These are phyloP conservation scores for Viridothelium virens DNA, from an alignment of 495 filamentous ascomycete species.

Conservation along the genomic window DNA sequence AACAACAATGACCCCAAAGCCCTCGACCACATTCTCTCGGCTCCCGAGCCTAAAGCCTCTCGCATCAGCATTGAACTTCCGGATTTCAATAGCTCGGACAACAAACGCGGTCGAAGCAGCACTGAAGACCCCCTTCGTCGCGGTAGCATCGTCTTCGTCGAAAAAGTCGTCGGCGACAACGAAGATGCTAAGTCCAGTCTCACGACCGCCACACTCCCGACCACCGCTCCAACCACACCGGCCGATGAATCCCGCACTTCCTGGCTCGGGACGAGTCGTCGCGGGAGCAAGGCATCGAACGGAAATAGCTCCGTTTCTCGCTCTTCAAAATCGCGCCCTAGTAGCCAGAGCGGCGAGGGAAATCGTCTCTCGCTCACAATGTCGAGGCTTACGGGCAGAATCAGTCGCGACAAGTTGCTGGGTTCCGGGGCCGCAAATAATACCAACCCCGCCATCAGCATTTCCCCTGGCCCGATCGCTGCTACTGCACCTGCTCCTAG, in stretches of 20 bases:
- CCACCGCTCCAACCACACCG: constrained; percentile 21
- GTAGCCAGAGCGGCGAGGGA: constrained; percentile 8
- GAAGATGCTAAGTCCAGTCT: constrained; percentile 18
- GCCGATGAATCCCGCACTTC: constrained; percentile 19
- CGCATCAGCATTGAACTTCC: constrained; percentile 16
- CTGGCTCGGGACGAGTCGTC: constrained; percentile 15
- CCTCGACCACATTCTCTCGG: constrained; percentile 11
- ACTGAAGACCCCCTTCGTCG: constrained; percentile 8
- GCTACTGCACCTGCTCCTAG: too few relatives aligned
- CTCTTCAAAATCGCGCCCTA: not conserved
- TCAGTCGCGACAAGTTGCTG: constrained; percentile 27
- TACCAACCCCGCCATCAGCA: not conserved
- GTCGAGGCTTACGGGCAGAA: constrained; percentile 23
- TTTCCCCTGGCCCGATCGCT: too few relatives aligned
- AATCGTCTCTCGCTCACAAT: constrained; percentile 22
- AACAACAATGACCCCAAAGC: not conserved
- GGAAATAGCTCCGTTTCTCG: not conserved
- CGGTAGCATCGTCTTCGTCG: not conserved
- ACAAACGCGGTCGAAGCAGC: not conserved
- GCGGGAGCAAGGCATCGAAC: constrained; percentile 9
- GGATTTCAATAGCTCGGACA: not conserved
- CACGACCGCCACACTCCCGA: not conserved
- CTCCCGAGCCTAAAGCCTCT: constrained; percentile 13
- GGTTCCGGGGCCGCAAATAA: not conserved
- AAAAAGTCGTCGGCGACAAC: constrained; percentile 3